Conservation (phyloP, 2,329 filamentous ascomycete species). For the Calonectria fujianensis region DNA sequence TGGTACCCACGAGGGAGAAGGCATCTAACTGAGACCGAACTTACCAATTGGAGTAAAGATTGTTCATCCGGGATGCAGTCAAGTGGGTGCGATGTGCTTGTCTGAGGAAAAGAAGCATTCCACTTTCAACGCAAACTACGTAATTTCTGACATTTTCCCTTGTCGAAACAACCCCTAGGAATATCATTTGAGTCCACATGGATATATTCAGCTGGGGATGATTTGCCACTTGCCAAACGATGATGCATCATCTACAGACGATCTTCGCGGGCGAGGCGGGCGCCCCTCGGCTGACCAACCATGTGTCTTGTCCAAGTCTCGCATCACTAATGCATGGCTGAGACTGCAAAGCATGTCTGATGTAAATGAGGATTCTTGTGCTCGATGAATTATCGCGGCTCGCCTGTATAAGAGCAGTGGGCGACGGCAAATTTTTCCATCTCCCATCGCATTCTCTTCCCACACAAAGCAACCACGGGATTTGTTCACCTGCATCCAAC, state of each 20-base stretch:
- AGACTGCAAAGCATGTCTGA: constrained; percentile 21
- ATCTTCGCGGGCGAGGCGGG: not conserved
- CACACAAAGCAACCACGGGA: not conserved
- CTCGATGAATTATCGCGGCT: not conserved
- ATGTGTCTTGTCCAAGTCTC: constrained; percentile 12
- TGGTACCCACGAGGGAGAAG: constrained; percentile 15
- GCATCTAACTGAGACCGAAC: constrained; percentile 18
- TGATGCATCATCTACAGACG: constrained; percentile 3
- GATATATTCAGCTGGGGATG: not conserved
- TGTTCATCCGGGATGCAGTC: not conserved
- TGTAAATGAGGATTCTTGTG: constrained; percentile 15
- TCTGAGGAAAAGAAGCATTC: constrained; percentile 9
- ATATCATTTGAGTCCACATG: not conserved
- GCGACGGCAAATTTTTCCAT: not conserved
- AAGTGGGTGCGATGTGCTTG: not conserved
- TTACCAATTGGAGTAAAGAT: constrained; percentile 18
- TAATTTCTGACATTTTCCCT: not conserved
- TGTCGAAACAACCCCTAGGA: not conserved
- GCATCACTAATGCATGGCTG: constrained; percentile 4
- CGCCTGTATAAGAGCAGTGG: not conserved
- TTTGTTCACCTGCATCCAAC: not conserved
- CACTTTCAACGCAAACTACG: not conserved
- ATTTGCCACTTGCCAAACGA: constrained; percentile 1
- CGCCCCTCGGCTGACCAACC: constrained; percentile 5
- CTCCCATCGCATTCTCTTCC: not conserved